Evolutionary conservation across 495 filamentous ascomycete species (phyloP), one percentile per base, ranked within the genome.

Genomic region (Cercophora newfieldiana): DNA sequence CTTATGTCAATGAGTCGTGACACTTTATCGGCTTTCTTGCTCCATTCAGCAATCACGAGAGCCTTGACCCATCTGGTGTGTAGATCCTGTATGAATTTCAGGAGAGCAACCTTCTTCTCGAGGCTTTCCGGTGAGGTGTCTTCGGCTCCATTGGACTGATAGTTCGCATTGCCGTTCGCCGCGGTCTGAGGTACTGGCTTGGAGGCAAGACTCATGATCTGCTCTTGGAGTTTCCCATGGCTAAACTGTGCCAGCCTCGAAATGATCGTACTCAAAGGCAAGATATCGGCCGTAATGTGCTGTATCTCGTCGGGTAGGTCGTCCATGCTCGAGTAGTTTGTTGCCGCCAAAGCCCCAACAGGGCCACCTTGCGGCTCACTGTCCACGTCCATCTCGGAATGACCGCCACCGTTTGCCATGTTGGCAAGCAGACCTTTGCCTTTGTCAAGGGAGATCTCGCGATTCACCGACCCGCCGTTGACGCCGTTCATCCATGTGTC

Each of bases 11-110:
- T 94, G 37, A 97, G 80, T 73, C 87, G 89, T 69, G 88, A 89
- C 37, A 98, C 89, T 58, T 89, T 85, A 28, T 84, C 82, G 26
- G 88, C 89, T 70, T 92, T 91, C 68, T 88, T 86, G 73, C 90
- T 90, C 95, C 95, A 99, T 73, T 91, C 88, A 2, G 88, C 87
- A 47, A 99, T 86, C 18, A 98, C 92, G 14, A 97, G 83, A 18
- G 91, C 83, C 77, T 99, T 97, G 72, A 95, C 92, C 79, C 96
- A 98, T 75, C 80, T 79, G 1, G 78, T 72, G 60, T 87, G 84
- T 28, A 77, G 70, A 50, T 81, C 77, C 67, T 85, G 79, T 5
- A 89, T 86, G 75, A 91, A 94, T 25, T 92, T 86, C 55, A 97
- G 73, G 16, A 97, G 73, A 51, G 82, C 77, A n/a, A 84, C 66